phyloP scores from a whole-genome alignment of 352 stramenopile species.

The Blastocystis sp. region DNA sequence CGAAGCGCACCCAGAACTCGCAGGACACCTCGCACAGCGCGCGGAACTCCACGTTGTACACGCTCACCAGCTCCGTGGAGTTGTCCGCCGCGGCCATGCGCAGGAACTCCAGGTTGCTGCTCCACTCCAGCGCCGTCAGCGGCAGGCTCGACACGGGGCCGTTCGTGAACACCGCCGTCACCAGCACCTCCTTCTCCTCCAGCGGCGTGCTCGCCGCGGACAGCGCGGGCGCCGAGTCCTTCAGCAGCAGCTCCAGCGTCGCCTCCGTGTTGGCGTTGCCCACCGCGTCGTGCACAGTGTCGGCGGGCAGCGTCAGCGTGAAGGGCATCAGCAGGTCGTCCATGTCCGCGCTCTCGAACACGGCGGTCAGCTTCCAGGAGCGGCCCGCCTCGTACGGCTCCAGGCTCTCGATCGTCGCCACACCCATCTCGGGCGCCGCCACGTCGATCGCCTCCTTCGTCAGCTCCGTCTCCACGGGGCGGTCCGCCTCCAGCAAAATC shows the following conservation, averaged over 20 bases:
- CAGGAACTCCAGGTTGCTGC: neutral
- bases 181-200: neutral
- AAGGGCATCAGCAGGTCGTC: neutral
- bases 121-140: neutral
- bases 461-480: neutral
- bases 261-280: conserved; percentile 34
- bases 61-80: neutral
- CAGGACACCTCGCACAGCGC: conserved; percentile 3
- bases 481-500: neutral
- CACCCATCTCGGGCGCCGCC: neutral
- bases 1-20: conserved; percentile 47
- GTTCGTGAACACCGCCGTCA: conserved; percentile 18
- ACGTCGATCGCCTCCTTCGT: neutral
- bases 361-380: neutral
- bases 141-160: neutral
- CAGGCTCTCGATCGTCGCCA: neutral
- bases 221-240: conserved; percentile 20
- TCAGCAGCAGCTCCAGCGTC: neutral
- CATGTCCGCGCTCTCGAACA: conserved; percentile 12
- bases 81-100: neutral
- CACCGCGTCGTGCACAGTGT: neutral
- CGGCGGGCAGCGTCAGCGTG: neutral
- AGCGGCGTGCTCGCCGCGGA: neutral
- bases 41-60: neutral
- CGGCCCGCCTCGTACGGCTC: neutral